Percentiles rank a stretch among this genome's conserved stretches.
Conservation (phyloP, 768 basidiomycete genomes). For the Aureoboletus auriporus region DNA sequence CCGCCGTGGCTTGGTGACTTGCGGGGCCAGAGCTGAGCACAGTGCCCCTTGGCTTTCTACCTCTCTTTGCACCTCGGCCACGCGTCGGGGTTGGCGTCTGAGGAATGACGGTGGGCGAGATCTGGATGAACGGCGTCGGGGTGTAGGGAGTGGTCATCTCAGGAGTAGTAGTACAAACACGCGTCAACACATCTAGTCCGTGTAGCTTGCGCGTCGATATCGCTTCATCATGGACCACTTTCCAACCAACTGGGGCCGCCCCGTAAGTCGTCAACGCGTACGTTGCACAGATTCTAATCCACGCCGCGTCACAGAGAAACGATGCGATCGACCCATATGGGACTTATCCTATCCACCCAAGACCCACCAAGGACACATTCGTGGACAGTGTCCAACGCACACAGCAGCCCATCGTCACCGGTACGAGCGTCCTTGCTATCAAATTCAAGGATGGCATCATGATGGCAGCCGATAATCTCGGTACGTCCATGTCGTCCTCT, state of each 20-base stretch:
- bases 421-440: slow-evolving; percentile 92
- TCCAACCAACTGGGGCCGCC: slow-evolving; percentile 80
- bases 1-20: slow-evolving; percentile 9
- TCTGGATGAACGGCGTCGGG: slow-evolving; percentile 25
- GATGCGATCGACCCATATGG: slow-evolving; percentile 72
- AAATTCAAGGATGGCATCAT: slow-evolving; percentile 96
- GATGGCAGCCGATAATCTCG: slow-evolving; percentile 97
- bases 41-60: slow-evolving; percentile 21
- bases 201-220: slow-evolving; percentile 19
- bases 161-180: slow-evolving; percentile 8
- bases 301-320: slow-evolving; percentile 48
- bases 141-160: slow-evolving; percentile 25
- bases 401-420: slow-evolving; percentile 93
- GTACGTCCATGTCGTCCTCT: slow-evolving; percentile 39
- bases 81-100: slow-evolving; percentile 22
- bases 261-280: slow-evolving; percentile 41
- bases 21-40: slow-evolving; percentile 6
- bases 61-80: slow-evolving; percentile 24
- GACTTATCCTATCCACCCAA: slow-evolving; percentile 71
- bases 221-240: slow-evolving; percentile 69
- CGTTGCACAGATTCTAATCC: background rate
- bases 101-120: slow-evolving; percentile 12
- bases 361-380: slow-evolving; percentile 56
- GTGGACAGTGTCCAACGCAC: slow-evolving; percentile 71
- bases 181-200: slow-evolving; percentile 19